Conservation (phyloP, 805 yeast genomes). For the Schizosaccharomyces lindneri region DNA sequence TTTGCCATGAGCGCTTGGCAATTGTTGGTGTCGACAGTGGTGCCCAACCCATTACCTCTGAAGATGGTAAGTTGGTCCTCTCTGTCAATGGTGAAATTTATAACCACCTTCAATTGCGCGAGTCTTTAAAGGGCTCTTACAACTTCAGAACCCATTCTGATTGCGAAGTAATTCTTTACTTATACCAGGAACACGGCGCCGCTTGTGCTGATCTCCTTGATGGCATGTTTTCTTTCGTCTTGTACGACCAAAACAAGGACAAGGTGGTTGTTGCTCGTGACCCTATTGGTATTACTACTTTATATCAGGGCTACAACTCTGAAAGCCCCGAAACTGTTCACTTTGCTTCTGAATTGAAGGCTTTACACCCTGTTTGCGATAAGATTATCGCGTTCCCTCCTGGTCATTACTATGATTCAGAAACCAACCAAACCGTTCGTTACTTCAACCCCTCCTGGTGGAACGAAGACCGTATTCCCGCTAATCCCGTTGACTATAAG, state of each 20-base stretch:
- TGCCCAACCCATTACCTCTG: constrained; percentile 83
- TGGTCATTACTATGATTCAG: constrained; percentile 87
- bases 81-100: constrained; percentile 96
- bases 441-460: constrained; percentile 90
- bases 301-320: constrained; percentile 75
- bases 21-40: constrained; percentile 92
- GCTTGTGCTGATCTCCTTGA: constrained; percentile 85
- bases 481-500: constrained; percentile 47
- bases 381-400: constrained; percentile 87
- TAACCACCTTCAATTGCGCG: constrained; percentile 80
- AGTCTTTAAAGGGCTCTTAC: constrained; percentile 38
- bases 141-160: constrained; percentile 66
- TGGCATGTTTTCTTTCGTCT: constrained; percentile 93
- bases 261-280: constrained; percentile 92
- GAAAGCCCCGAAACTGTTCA: constrained; percentile 47
- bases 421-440: constrained; percentile 61
- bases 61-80: constrained; percentile 45
- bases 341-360: constrained; percentile 87
- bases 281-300: constrained; percentile 90
- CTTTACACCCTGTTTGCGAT: constrained; percentile 86
- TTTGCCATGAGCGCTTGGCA: constrained; percentile 68
- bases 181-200: constrained; percentile 59
- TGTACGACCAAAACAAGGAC: constrained; percentile 64
- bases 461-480: constrained; percentile 56
- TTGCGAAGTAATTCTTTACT: constrained; percentile 93